These are phyloP conservation scores for Aspergillus conjunctus DNA, from an alignment of 495 filamentous ascomycete species.

Conservation along the genomic window DNA sequence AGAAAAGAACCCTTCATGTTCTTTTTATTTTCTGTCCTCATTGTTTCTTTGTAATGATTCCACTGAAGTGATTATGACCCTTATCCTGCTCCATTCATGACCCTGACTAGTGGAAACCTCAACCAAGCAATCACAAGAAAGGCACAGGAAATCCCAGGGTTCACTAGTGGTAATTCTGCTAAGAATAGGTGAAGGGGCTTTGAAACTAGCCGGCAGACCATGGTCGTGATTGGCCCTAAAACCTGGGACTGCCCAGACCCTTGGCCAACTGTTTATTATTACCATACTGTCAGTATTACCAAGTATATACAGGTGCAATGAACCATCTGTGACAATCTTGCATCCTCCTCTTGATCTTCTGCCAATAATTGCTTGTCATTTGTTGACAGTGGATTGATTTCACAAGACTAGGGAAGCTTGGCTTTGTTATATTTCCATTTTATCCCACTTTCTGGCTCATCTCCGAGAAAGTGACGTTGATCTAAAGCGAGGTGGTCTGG, in stretches of 20 bases:
- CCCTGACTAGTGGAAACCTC: not conserved
- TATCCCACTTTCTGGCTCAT: not conserved
- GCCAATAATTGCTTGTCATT: constrained; percentile 26
- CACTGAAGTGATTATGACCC: not conserved
- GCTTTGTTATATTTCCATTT: not conserved
- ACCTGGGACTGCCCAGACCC: not conserved
- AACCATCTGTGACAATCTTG: not conserved
- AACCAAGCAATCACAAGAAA: not conserved
- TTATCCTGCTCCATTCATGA: not conserved
- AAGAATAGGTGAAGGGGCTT: constrained; percentile 9
- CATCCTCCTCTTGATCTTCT: constrained; percentile 13
- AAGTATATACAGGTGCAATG: constrained; percentile 3
- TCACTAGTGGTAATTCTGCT: not conserved
- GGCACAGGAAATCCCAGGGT: not conserved
- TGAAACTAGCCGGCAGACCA: constrained; percentile 14
- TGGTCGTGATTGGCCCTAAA: constrained; percentile 6
- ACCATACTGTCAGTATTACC: constrained; percentile 3
- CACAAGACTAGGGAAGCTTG: not conserved
- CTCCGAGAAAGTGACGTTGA: not conserved
- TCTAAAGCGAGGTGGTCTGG: not conserved
- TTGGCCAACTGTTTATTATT: not conserved
- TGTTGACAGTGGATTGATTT: constrained; percentile 7
- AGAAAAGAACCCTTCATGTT: not conserved
- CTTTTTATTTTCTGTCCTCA: not conserved
- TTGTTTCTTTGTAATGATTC: not conserved